Evolutionary conservation across 352 stramenopile species (phyloP), one percentile per base, ranked within the genome.

Genomic region (Hyaloperonospora brassicae): DNA sequence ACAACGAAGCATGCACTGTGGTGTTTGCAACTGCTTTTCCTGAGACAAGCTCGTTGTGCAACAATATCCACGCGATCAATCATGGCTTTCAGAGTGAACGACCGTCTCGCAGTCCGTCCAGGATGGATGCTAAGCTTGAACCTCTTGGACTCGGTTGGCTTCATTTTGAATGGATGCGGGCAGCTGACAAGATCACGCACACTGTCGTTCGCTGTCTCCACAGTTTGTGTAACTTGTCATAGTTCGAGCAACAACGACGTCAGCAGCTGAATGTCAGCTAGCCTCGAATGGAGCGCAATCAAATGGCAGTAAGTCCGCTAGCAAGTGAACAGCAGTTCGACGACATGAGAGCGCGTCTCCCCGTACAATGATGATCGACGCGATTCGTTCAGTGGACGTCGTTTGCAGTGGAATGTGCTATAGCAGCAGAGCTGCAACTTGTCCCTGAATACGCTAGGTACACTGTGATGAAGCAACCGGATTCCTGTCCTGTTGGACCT

Each of bases 361-460:
- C 70, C 84, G 81, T 24, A 96, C 47, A 11, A 91, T 95, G 22
- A 98, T 66, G 35, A 98, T 72, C 0, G 95, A 93, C 7, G n/a
- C 98, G 68, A 46, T 86, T 77, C 1, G 83, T 71, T 71, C 79
- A 96, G 0, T 98, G 68, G 17, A 84, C 82, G 53, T 98, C 95
- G 14, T 80, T 74, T 13, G 91, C 94, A 1, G 95, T 96, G 11
- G 93, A 97, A 61, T 98, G 95, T 31, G 27, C 7, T 31, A 7
- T 8, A 31, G 7, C 27, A 31, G 27, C n/a, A n/a, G n/a, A n/a
- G n/a, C n/a, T n/a, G n/a, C n/a, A n/a, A n/a, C n/a, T n/a, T n/a
- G n/a, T n/a, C n/a, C n/a, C n/a, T n/a, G n/a, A n/a, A n/a, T n/a
- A n/a, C n/a, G n/a, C n/a, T n/a, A n/a, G n/a, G n/a, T n/a, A n/a